Percentiles rank a stretch among this genome's conserved stretches.
Conservation (phyloP, 305 asterid species). For the Fraxinus latifolia region DNA sequence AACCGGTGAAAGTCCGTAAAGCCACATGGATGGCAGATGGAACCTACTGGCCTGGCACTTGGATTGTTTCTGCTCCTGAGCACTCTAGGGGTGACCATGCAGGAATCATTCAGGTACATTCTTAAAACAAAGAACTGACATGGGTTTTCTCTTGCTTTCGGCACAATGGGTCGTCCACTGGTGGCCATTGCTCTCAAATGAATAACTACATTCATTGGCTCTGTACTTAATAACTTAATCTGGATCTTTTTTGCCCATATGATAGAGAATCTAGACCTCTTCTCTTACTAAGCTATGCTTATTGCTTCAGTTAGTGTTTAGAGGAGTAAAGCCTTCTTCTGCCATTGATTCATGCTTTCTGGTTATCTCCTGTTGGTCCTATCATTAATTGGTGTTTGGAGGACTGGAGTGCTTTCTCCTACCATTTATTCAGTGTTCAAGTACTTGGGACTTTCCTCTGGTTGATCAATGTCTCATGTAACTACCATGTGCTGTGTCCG, state of each 20-base stretch:
- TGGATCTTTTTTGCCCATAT: not conserved
- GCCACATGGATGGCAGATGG: slow-evolving; percentile 99
- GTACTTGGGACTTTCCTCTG: not conserved
- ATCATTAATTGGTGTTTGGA: not conserved
- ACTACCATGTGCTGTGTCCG: not conserved
- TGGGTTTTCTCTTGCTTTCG: not conserved
- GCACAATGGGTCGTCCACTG: not conserved
- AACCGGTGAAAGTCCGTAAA: slow-evolving; percentile 67
- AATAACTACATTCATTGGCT: not conserved
- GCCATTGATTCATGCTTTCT: not conserved
- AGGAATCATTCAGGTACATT: slow-evolving; percentile 83
- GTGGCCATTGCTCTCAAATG: not conserved
- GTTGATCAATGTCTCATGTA: not conserved
- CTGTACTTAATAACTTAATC: not conserved
- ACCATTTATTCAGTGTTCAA: not conserved
- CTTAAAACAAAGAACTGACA: not conserved
- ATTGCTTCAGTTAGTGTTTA: not conserved
- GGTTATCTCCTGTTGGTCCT: not conserved
- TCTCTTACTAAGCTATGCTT: not conserved
- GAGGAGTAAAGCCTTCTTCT: not conserved
- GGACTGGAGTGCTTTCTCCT: not conserved
- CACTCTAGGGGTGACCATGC: slow-evolving; percentile 97
- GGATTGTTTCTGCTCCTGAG: slow-evolving; percentile 69
- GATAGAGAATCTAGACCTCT: not conserved
- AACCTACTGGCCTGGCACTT: slow-evolving; percentile 98